Evolutionary conservation across 352 stramenopile genomes (phyloP).

Genomic region (Phytopythium sindhum): DNA sequence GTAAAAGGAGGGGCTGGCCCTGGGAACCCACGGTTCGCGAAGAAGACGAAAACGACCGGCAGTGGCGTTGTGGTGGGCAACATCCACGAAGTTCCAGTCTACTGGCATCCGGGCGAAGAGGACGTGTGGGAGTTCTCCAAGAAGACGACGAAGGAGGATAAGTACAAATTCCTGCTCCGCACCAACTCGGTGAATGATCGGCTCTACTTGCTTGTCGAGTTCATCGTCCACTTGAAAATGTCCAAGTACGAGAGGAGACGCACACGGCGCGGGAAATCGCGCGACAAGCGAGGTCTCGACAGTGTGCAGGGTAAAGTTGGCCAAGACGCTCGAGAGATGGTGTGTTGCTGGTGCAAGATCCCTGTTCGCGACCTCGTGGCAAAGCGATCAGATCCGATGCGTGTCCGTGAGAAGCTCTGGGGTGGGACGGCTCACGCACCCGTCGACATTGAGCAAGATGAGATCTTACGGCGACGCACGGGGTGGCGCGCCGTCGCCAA

Average conservation of each 20-base stretch:
- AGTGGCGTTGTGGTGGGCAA: slow-evolving; percentile 61
- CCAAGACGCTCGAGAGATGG: slow-evolving; percentile 49
- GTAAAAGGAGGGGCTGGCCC: neutral
- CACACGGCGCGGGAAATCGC: slow-evolving; percentile 3
- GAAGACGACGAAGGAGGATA: slow-evolving; percentile 67
- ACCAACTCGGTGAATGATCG: slow-evolving; percentile 69
- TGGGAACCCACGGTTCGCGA: neutral
- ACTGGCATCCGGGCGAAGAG: slow-evolving; percentile 67
- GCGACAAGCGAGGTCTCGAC: neutral
- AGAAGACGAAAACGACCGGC: slow-evolving; percentile 8
- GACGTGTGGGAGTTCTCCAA: slow-evolving; percentile 82
- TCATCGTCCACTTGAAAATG: slow-evolving; percentile 60
- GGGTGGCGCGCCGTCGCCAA: slow-evolving; percentile 73
- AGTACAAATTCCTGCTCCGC: slow-evolving; percentile 82
- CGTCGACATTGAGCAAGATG: slow-evolving; percentile 71
- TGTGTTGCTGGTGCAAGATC: slow-evolving; percentile 79
- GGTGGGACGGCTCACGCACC: slow-evolving; percentile 59
- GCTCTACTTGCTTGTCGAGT: slow-evolving; percentile 68
- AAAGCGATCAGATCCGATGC: slow-evolving; percentile 41
- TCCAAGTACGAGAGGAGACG: slow-evolving; percentile 19
- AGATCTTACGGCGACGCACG: slow-evolving; percentile 58
- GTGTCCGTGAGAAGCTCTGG: slow-evolving; percentile 54
- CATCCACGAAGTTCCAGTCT: slow-evolving; percentile 72
- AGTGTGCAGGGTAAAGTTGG: neutral
- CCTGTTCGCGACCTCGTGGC: slow-evolving; percentile 50